Percentiles rank a stretch among this genome's conserved stretches.
These are phyloP conservation scores for Sporisorium sorghi DNA, from an alignment of 1,284 basidiomycete genomes.

Conservation along the genomic window DNA sequence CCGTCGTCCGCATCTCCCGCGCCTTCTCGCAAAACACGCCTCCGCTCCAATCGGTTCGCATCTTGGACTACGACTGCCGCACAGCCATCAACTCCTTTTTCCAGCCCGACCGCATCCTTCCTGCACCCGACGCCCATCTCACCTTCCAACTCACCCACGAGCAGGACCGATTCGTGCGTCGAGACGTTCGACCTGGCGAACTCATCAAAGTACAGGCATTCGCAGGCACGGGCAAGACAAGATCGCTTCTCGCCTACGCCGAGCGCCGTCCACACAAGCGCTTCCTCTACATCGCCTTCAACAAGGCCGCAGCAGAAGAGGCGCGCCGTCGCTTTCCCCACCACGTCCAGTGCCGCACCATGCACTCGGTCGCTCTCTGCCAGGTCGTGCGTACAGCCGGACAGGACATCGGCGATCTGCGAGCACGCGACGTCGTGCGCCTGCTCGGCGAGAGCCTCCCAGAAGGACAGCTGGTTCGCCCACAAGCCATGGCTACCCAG, in stretches of 20 bases:
- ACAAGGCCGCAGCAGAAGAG: slow-evolving; percentile 57
- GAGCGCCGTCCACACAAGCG: slow-evolving; percentile 49
- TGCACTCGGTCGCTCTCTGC: slow-evolving; percentile 60
- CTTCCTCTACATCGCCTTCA: slow-evolving; percentile 65
- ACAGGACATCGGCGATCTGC: slow-evolving; percentile 53
- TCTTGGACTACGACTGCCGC: slow-evolving; percentile 56
- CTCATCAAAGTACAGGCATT: slow-evolving; percentile 63
- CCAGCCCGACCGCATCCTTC: slow-evolving; percentile 16
- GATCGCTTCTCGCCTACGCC: slow-evolving; percentile 59
- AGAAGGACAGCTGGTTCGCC: slow-evolving; percentile 35
- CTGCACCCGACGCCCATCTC: slow-evolving; percentile 8
- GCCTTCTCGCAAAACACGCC: slow-evolving; percentile 35
- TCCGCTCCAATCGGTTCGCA: slow-evolving; percentile 44
- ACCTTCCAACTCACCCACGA: slow-evolving; percentile 59
- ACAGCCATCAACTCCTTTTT: slow-evolving; percentile 50
- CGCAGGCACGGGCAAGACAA: slow-evolving; percentile 64
- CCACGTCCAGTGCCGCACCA: slow-evolving; percentile 63
- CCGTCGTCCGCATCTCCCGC: slow-evolving; percentile 53
- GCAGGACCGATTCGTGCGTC: slow-evolving; percentile 52
- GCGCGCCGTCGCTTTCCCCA: slow-evolving; percentile 53
- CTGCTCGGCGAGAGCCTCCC: slow-evolving; percentile 51
- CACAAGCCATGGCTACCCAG: slow-evolving; percentile 36
- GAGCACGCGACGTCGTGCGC: slow-evolving; percentile 54
- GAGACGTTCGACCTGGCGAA: slow-evolving; percentile 52
- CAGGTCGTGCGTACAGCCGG: slow-evolving; percentile 50